Evolutionary conservation across 2,329 filamentous ascomycete genomes (phyloP), one percentile per base, ranked within the genome.

Genomic region (Talaromyces islandicus): DNA sequence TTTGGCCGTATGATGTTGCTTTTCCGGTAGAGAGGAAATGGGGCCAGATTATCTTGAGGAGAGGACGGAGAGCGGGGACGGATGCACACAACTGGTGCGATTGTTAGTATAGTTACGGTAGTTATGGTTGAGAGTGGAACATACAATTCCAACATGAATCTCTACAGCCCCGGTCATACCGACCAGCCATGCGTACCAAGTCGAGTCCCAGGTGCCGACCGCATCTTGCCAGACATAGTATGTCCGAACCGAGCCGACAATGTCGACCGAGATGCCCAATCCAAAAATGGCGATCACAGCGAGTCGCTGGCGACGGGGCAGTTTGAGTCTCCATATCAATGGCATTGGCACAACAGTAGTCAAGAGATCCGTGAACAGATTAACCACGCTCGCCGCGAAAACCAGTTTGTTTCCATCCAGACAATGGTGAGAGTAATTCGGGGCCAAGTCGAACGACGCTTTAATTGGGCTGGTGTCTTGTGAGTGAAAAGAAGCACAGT

Each of bases 231-330:
- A 74, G 7, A 73, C 70, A 48, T 72, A 74, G 1, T 69, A 69
- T 1, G 72, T 75, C 35, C 73, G 71, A 12, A 72, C 57, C 2
- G 70, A 66, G 9, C 72, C 71, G 4, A 72, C 72, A 7, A 74
- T 65, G 30, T 74, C 72, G 48, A 75, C 73, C 19, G 75, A 50
- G 27, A 72, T 64, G 4, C 75, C 75, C 19, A 76, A 58, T 2
- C 66, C 68, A n/a, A 77, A 77, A 27, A 75, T 74, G 12, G 70
- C 69, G 12, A 74, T 74, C 12, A 76, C 69, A 7, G 70, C 73
- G 35, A 76, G 59, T 24, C 72, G 71, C 60, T 76, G 73, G 7
- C 69, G 69, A 35, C 66, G 60, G 10, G 72, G 70, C 17, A 77
- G 64, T 21, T 74, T 71, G 43, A 77, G 63, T 12, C 69, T 72